Base-by-base conservation (phyloP, 768 basidiomycete genomes). In the Trametopsis cervina region DNA sequence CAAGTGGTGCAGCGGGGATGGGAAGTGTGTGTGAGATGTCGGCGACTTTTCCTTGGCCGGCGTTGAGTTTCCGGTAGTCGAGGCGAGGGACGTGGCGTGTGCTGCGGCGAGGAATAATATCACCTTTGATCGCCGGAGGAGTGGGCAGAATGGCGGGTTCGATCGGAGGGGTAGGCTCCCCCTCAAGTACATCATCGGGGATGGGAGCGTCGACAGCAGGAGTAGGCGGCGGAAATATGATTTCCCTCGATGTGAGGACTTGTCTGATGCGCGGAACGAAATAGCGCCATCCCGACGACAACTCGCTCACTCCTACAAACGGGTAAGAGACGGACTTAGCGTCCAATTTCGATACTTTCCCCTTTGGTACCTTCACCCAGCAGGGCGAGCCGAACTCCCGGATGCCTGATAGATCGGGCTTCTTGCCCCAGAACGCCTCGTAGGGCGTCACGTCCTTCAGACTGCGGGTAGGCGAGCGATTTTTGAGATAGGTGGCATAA, bases 401-500 rank as follows among this genome's bases (percentile, higher is more conserved):
- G 17, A 57, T 23, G 36, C 47, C 52, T 9, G 51, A 26, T 9
- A 60, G 29, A 43, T 53, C 44, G 7, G 58, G 60, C 13, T 45
- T 46, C 9, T 37, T 12, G 0, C 53, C 51, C 26, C 40, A 54
- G n/a, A 57, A 45, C 17, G 48, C 53, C 24, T 61, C 53, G 25
- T 50, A 50, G 4, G 58, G 58, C 1, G 60, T 61, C 24, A n/a
- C 42, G 15, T 52, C 53, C 6, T 45, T 27, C 6, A 58, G 56
- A 1, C 51, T 35, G 1, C 42, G 44, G 0, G 57, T 57, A 11
- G 54, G 44, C 7, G 48, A 46, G 2, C 51, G 33, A 26, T 61
- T 61, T 49, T 54, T 56, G 12, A 58, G 36, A 45, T 54, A 61
- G 33, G 56, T 29, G 13, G 55, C 53, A 42, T 64, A 56, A 2